phyloP scores from a whole-genome alignment of 257 asterid species.

The Scutellaria barbata region DNA sequence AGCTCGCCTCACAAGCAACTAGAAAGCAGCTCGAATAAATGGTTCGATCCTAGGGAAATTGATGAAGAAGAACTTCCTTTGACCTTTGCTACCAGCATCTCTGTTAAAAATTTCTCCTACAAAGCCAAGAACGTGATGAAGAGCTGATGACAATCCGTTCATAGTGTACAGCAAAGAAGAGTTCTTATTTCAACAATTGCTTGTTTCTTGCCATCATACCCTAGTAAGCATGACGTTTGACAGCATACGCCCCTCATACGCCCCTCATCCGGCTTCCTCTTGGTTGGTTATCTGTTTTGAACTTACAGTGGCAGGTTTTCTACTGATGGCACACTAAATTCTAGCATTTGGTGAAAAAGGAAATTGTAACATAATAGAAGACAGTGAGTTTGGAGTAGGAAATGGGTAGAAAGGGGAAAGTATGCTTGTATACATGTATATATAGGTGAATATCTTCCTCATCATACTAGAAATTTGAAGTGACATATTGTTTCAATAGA shows the following conservation, averaged over 20 bases:
- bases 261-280: neutral
- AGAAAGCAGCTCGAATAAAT: constrained; percentile 47
- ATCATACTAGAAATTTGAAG: too few species aligned
- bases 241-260: neutral
- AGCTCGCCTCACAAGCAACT: constrained; percentile 35
- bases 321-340: neutral
- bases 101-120: constrained; percentile 58
- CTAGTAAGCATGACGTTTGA: neutral
- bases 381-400: constrained; percentile 4
- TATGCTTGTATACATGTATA: neutral
- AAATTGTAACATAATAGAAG: neutral
- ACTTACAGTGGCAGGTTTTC: neutral
- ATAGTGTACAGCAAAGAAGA: neutral
- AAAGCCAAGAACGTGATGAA: constrained; percentile 53
- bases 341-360: neutral
- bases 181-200: neutral
- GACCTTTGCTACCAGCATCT: constrained; percentile 73
- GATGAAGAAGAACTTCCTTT: constrained; percentile 78
- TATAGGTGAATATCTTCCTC: constrained; percentile 7
- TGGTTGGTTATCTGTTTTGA: neutral
- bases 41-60: constrained; percentile 64
- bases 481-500: too few species aligned
- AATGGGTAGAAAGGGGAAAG: neutral
- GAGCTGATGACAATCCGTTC: constrained; percentile 22
- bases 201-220: neutral